These are phyloP conservation scores for Arctium minus DNA, from an alignment of 129 eudicot genomes.

Conservation along the genomic window DNA sequence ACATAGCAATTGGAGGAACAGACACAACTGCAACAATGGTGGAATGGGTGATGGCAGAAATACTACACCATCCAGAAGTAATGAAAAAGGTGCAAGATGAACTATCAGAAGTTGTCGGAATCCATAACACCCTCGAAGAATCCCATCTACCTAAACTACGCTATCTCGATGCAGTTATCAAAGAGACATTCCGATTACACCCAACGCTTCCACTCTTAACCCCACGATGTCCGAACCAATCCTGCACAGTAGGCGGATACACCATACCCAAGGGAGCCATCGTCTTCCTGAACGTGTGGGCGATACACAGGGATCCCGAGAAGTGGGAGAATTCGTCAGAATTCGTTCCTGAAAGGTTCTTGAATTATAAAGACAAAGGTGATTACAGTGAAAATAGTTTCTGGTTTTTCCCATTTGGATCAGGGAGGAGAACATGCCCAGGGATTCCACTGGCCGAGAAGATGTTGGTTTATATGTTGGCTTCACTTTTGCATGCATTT, in stretches of 20 bases:
- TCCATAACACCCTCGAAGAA: slow-evolving; percentile 45
- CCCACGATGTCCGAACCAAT: slow-evolving; percentile 8
- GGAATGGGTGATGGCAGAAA: slow-evolving; percentile 55
- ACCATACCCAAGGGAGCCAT: slow-evolving; percentile 23
- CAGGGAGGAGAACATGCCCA: slow-evolving; percentile 61
- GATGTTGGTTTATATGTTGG: slow-evolving; percentile 46
- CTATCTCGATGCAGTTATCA: slow-evolving; percentile 36
- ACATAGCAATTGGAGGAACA: slow-evolving; percentile 60
- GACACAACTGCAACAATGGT: slow-evolving; percentile 48
- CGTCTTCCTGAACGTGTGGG: slow-evolving; percentile 13
- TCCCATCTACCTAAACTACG: slow-evolving; percentile 38
- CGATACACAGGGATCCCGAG: slow-evolving; percentile 25
- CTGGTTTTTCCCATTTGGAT: slow-evolving; percentile 53
- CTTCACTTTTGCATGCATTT: slow-evolving; percentile 51
- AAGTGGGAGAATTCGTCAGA: slow-evolving; percentile 20
- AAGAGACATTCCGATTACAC: slow-evolving; percentile 6
- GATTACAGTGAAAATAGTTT: slow-evolving; percentile 44
- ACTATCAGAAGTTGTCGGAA: slow-evolving; percentile 40
- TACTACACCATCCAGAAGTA: slow-evolving; percentile 42
- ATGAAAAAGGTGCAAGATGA: slow-evolving; percentile 45
- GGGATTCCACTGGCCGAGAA: slow-evolving; percentile 57
- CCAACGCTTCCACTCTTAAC: slow-evolving; percentile 6
- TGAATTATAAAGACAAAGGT: slow-evolving; percentile 2
- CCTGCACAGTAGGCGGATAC: slow-evolving; percentile 23
- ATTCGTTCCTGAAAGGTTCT: slow-evolving; percentile 30